These are phyloP conservation scores for Trichophyton simii DNA, from an alignment of 2,329 filamentous ascomycete genomes.

Conservation along the genomic window DNA sequence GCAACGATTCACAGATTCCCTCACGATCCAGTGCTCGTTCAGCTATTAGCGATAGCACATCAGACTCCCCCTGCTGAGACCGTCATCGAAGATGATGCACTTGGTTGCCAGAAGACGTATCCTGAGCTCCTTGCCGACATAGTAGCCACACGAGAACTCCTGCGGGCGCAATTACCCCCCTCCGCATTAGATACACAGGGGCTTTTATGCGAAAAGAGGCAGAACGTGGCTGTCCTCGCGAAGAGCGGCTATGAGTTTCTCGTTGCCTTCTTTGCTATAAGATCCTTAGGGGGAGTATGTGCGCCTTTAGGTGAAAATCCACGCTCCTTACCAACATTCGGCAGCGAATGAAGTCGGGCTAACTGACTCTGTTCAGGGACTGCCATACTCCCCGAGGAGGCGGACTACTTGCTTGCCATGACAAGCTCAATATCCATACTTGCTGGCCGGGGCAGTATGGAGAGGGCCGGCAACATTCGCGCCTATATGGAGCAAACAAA, in stretches of 20 bases:
- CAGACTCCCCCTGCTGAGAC: background rate
- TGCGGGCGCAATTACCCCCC: slow-evolving; percentile 20
- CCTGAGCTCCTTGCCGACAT: slow-evolving; percentile 35
- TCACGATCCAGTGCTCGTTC: slow-evolving; percentile 9
- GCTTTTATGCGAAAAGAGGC: slow-evolving; percentile 24
- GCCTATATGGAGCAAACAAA: slow-evolving; percentile 20
- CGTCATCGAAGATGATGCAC: slow-evolving; percentile 7
- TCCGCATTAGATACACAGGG: slow-evolving; percentile 23
- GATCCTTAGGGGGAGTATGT: slow-evolving; percentile 37
- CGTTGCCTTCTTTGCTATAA: slow-evolving; percentile 35
- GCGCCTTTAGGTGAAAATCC: slow-evolving; percentile 28
- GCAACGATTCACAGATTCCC: background rate
- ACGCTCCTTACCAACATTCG: too few relatives aligned
- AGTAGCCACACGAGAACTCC: slow-evolving; percentile 29
- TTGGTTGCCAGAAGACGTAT: slow-evolving; percentile 21
- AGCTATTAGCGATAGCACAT: background rate
- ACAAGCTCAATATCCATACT: slow-evolving; percentile 28
- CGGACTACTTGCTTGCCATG: slow-evolving; percentile 32
- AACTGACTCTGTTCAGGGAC: slow-evolving; percentile 17
- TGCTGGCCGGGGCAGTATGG: slow-evolving; percentile 23
- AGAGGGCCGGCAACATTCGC: slow-evolving; percentile 19
- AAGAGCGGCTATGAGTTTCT: slow-evolving; percentile 37
- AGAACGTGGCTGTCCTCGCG: slow-evolving; percentile 30
- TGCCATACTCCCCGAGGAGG: slow-evolving; percentile 32
- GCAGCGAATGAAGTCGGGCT: background rate